Evolutionary conservation across 2,329 filamentous ascomycete genomes (phyloP), one percentile per base, ranked within the genome.

Genomic region (Pyrenophora seminiperda): DNA sequence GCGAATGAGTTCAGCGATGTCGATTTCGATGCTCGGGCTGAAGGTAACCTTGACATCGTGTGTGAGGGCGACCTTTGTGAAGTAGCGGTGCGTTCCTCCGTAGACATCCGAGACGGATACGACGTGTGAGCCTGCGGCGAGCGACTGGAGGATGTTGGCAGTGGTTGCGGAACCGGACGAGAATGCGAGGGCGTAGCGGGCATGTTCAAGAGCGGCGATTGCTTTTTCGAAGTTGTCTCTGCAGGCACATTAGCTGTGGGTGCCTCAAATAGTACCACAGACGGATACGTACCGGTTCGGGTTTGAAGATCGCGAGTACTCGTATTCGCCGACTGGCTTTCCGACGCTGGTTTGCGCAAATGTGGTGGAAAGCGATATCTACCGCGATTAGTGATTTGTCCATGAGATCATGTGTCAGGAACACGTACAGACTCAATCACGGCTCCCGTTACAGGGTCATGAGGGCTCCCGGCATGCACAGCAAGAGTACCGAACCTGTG

Each of bases 61-160:
- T 19, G 94, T 91, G 67, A 90, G 86, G 49, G 94, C 94, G 41
- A 97, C 94, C 78, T 97, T 92, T 60, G 94, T 99, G 81, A 99
- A 99, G 81, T 99, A 99, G 68, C 94, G 84, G 79, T 99, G 94
- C 33, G 94, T 99, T 64, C 94, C 94, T 63, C 94, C 94, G 75
- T 99, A 99, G 65, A 99, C 92, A 74, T 99, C 94, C 37, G 91
- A 96, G 39, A 99, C 91, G 54, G 91, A 97, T 65, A 99, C 87
- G 67, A 99, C 90, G 77, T 99, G 94, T 39, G 90, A 94, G 56
- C 91, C 92, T 10, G 89, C 82, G 18, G 93, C 91, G 50, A 99
- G 84, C 62, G 90, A 94, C 78, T 97, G 94, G 50, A 99, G 84
- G 68, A 99, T 91, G 63, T 84, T 90, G 54, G 94, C 93, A 0